Evolutionary conservation across 352 stramenopile species (phyloP), one percentile per base, ranked within the genome.

Genomic region (Globisporangium echinulatum): DNA sequence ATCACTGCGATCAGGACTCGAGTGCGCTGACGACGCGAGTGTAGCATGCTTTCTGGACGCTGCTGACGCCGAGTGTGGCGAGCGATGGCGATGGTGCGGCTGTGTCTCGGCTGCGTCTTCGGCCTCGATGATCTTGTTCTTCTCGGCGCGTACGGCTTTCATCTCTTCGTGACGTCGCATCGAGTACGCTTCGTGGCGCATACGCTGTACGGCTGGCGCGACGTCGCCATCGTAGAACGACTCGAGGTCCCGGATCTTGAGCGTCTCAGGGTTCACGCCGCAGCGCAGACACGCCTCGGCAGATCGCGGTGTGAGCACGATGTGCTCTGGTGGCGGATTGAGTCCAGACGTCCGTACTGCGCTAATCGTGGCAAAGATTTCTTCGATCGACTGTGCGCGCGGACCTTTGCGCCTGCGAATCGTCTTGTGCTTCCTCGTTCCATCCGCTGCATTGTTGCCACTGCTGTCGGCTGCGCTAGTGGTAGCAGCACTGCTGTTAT

Each of bases 161-260:
- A 97, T 97, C 67, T 97, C 83, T 55, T 97, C 90, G 57, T 97
- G 87, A 0, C 91, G 77, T 1, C 90, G 74, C 65, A 96, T 78
- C n/a, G 82, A 97, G 62, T 97, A 97, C 6, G 87, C 87, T 54
- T 97, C 91, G 61, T 97, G 88, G 9, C 91, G 84, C 87, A 97
- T 92, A 9, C 88, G 72, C 66, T 97, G 91, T 14, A 96, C 86
- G 7, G 91, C 85, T 1, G 87, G 71, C 8, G 88, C 83, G 37
- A 93, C 73, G 7, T 88, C 84, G 0, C 76, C 54, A 58, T 96
- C 86, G 63, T 90, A 94, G 59, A 97, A 97, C 15, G 82, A 96
- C 56, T 97, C 91, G 33, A 97, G 74, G 61, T 97, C 87, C 10
- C 91, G 85, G 36, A 97, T 89, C 59, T 92, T 90, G 56, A 97